Evolutionary conservation across 352 stramenopile genomes (phyloP).

Genomic region (Pythium myriotylum): DNA sequence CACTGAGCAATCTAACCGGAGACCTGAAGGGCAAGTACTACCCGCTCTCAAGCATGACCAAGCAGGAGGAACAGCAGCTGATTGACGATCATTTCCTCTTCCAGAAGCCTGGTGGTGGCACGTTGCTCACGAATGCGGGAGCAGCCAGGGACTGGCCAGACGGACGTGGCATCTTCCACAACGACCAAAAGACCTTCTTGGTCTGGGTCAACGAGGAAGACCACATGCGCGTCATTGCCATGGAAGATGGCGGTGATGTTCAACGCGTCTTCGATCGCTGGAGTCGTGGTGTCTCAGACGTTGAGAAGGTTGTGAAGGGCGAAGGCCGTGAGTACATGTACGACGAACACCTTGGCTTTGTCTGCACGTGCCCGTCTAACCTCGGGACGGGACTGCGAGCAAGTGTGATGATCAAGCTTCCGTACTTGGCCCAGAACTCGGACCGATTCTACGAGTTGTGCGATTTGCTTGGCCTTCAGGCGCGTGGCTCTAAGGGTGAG

Average conservation of each 20-base stretch:
- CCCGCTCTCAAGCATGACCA: constrained; percentile 88
- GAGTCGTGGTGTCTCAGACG: constrained; percentile 73
- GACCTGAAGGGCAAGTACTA: constrained; percentile 90
- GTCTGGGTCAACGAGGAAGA: constrained; percentile 91
- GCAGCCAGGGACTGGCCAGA: constrained; percentile 92
- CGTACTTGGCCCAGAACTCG: constrained; percentile 66
- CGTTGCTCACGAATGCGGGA: constrained; percentile 80
- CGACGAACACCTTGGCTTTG: constrained; percentile 85
- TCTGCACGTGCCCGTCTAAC: constrained; percentile 88
- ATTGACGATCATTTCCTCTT: constrained; percentile 93
- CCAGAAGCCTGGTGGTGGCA: constrained; percentile 91
- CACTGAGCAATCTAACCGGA: constrained; percentile 61
- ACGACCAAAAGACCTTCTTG: constrained; percentile 90
- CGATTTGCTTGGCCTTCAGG: constrained; percentile 86
- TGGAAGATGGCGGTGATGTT: constrained; percentile 91
- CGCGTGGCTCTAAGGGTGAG: constrained; percentile 79
- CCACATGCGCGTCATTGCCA: constrained; percentile 90
- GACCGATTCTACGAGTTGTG: constrained; percentile 72
- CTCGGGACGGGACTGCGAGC: constrained; percentile 84
- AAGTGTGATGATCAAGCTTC: constrained; percentile 86
- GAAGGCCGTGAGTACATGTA: constrained; percentile 87
- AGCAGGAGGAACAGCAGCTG: constrained; percentile 90
- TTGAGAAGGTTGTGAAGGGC: constrained; percentile 76
- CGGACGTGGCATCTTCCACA: constrained; percentile 92
- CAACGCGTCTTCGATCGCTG: constrained; percentile 89